Evolutionary conservation across 202 grass and related monocot species (phyloP), one percentile per base, ranked within the genome.

Genomic region (Miscanthus sacchariflorus): DNA sequence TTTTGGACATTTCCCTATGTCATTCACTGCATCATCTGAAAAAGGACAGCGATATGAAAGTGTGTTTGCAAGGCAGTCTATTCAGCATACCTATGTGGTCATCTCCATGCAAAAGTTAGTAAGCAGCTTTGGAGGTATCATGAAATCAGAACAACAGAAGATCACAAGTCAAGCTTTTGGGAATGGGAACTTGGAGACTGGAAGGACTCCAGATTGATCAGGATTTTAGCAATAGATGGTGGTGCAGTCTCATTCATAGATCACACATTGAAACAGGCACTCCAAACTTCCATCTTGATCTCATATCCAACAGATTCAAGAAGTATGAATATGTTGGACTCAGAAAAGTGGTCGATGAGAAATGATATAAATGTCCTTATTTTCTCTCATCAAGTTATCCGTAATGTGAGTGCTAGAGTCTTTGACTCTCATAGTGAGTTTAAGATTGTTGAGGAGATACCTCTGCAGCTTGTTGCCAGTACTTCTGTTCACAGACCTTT

Each of bases 161-260:
- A 80, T 77, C 30, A 6, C 4, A 89, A 84, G 48, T 78, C 76
- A 78, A 88, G 69, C 88, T 98, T 95, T 89, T 98, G 96, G 96
- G 96, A 94, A 68, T 98, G 93, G 93, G 93, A 95, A 91, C 81
- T 98, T 74, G 96, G 96, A 79, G 93, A 98, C 80, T 98, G 96
- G 96, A 98, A 98, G 83, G 96, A 95, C 3, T 91, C 73, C 48
- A 93, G 93, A 93, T 87, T 98, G 77, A 76, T 89, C 64, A 95
- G 92, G 83, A 95, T 94, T 93, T 88, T 95, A 76, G 92, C 93
- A 75, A 89, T 98, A 74, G 92, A 98, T 77, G 33, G 89, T 91
- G 93, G 93, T 28, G 80, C 76, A 48, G 87, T 98, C 38, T 95
- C 93, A 84, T 95, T 98, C 27, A 71, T 84, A 44, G 96, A 98